Percentiles rank a stretch among this genome's conserved stretches.
These are phyloP conservation scores for Candida takata DNA, from an alignment of 805 yeast species.

Conservation along the genomic window DNA sequence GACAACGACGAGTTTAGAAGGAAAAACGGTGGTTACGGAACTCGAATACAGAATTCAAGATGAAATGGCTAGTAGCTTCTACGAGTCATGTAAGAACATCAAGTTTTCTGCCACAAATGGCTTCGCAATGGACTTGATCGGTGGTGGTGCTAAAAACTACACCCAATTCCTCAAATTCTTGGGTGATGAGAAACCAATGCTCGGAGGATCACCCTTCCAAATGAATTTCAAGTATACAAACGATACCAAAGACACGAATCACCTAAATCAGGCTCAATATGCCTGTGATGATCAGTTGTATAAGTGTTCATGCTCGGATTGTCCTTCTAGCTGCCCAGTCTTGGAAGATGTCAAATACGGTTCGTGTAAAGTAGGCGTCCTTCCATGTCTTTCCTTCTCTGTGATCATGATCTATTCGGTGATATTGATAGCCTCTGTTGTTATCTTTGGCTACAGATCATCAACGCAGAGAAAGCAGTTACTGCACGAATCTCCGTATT, in stretches of 20 bases:
- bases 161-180: conserved; percentile 72
- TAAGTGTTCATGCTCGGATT: conserved; percentile 87
- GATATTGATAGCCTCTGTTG: conserved; percentile 21
- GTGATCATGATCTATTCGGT: conserved; percentile 45
- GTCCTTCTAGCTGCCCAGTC: conserved; percentile 71
- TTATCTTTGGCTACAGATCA: conserved; percentile 18
- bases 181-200: conserved; percentile 89
- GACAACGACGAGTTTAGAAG: conserved; percentile 36
- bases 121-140: conserved; percentile 91
- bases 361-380: conserved; percentile 47
- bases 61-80: conserved; percentile 56
- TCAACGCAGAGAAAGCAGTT: conserved; percentile 26
- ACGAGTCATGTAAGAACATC: conserved; percentile 79
- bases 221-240: conserved; percentile 61
- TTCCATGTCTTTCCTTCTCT: conserved; percentile 71
- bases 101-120: conserved; percentile 95
- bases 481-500: conserved; percentile 37
- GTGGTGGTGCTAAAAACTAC: conserved; percentile 90
- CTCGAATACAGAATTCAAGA: conserved; percentile 56
- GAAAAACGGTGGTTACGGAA: conserved; percentile 60
- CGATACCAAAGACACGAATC: conserved; percentile 12
- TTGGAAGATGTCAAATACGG: conserved; percentile 40
- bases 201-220: conserved; percentile 96
- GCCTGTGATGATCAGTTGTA: conserved; percentile 57
- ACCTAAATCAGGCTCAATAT: conserved; percentile 17